phyloP scores from a whole-genome alignment of 2,329 filamentous ascomycete genomes.

The Mollisia scopiformis region DNA sequence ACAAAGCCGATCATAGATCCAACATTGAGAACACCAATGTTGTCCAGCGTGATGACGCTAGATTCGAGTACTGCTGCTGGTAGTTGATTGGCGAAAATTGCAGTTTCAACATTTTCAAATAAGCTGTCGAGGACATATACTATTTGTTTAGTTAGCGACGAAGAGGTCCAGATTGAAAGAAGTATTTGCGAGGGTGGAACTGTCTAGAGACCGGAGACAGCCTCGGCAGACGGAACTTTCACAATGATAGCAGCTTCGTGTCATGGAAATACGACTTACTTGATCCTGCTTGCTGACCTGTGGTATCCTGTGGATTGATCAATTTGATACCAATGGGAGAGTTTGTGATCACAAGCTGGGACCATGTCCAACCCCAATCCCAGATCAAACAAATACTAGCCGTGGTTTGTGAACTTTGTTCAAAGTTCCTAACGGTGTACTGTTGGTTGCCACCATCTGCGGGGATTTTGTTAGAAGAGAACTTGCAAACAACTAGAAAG shows the following conservation, averaged over 20 bases:
- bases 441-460: slow-evolving; percentile 60
- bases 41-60: slow-evolving; percentile 18
- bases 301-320: not conserved
- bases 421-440: slow-evolving; percentile 61
- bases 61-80: not conserved
- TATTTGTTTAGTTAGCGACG: too few relatives aligned
- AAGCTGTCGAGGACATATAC: slow-evolving; percentile 37
- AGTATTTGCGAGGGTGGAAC: slow-evolving; percentile 7
- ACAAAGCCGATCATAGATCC: slow-evolving; percentile 6
- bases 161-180: slow-evolving; percentile 35
- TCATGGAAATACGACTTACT: too few relatives aligned
- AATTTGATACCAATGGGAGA: slow-evolving; percentile 38
- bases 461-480: not conserved
- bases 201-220: too few relatives aligned
- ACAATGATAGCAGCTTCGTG: too few relatives aligned
- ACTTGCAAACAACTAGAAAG: not conserved
- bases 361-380: slow-evolving; percentile 59
- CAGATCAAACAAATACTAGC: slow-evolving; percentile 47
- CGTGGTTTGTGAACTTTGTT: slow-evolving; percentile 66
- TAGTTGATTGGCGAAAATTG: not conserved
- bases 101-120: slow-evolving; percentile 2
- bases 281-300: too few relatives aligned
- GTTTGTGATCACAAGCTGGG: slow-evolving; percentile 25
- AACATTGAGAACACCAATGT: slow-evolving; percentile 8
- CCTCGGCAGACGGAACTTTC: too few relatives aligned